Percentiles rank a stretch among this genome's conserved stretches.
These are phyloP conservation scores for Stereocaulon alpinum DNA, from an alignment of 495 filamentous ascomycete species.

Conservation along the genomic window DNA sequence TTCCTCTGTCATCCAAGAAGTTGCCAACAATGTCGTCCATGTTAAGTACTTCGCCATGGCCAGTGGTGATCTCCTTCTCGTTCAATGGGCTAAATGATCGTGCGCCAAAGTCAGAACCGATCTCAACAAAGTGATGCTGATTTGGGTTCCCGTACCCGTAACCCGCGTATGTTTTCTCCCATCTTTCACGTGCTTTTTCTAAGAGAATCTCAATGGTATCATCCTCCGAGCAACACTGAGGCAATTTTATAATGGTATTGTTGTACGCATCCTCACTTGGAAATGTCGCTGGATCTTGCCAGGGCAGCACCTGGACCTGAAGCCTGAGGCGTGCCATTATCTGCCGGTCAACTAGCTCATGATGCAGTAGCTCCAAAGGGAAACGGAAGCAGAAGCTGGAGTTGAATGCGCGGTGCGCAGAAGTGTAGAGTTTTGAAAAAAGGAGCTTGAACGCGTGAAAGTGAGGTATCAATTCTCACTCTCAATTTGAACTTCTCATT, in stretches of 20 bases:
- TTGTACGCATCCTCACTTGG: conserved; percentile 11
- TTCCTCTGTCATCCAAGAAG: conserved; percentile 21
- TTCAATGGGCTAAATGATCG: conserved; percentile 13
- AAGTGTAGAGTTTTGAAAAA: background rate
- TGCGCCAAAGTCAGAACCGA: background rate
- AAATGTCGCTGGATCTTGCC: conserved; percentile 1
- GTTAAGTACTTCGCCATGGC: conserved; percentile 15
- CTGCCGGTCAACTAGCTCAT: background rate
- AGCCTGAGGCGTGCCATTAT: conserved; percentile 18
- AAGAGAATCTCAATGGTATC: conserved; percentile 13
- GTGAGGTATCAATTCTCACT: conserved; percentile 2
- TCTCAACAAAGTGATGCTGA: background rate
- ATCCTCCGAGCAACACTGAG: conserved; percentile 13
- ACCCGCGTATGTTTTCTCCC: conserved; percentile 9
- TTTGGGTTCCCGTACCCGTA: conserved; percentile 7
- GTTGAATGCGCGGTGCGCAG: background rate
- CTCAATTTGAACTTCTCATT: conserved; percentile 7
- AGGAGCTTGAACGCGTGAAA: background rate
- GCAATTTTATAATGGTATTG: conserved; percentile 6
- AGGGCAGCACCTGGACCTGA: conserved; percentile 16
- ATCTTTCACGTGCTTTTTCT: conserved; percentile 13
- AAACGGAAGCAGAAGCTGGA: background rate
- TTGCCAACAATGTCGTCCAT: conserved; percentile 15
- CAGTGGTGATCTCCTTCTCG: conserved; percentile 16
- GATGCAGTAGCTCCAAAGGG: background rate